Conservation (phyloP, 257 asterid genomes). For the Prunella vulgaris region DNA sequence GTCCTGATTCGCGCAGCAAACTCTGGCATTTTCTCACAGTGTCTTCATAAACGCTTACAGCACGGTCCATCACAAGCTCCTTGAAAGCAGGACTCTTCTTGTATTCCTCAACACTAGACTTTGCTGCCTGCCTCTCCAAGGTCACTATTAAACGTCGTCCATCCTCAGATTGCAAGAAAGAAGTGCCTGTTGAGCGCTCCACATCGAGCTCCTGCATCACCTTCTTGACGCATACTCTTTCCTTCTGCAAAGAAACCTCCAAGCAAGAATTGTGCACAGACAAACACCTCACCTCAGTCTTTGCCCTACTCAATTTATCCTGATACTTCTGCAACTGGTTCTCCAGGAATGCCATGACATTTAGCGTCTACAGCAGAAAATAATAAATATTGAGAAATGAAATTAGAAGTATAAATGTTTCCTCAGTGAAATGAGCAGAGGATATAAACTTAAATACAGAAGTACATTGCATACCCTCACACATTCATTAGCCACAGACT, state of each 20-base stretch:
- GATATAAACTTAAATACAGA: too few relatives aligned
- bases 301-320: neutral
- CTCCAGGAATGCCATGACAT: neutral
- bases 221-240: neutral
- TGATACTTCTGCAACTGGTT: neutral
- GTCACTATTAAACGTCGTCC: neutral
- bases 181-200: neutral
- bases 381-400: neutral
- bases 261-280: neutral
- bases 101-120: neutral
- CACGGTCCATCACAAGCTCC: neutral
- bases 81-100: neutral
- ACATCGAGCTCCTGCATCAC: neutral
- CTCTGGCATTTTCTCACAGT: neutral
- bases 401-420: too few relatives aligned
- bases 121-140: neutral
- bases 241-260: neutral
- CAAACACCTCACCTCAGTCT: neutral
- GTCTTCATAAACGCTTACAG: neutral
- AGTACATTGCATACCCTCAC: too few relatives aligned
- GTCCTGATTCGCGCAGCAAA: neutral
- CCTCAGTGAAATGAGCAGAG: too few relatives aligned
- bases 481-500: neutral
- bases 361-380: neutral
- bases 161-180: neutral